Conservation (phyloP, 495 filamentous ascomycete species). For the Tetracladium marchalianum region DNA sequence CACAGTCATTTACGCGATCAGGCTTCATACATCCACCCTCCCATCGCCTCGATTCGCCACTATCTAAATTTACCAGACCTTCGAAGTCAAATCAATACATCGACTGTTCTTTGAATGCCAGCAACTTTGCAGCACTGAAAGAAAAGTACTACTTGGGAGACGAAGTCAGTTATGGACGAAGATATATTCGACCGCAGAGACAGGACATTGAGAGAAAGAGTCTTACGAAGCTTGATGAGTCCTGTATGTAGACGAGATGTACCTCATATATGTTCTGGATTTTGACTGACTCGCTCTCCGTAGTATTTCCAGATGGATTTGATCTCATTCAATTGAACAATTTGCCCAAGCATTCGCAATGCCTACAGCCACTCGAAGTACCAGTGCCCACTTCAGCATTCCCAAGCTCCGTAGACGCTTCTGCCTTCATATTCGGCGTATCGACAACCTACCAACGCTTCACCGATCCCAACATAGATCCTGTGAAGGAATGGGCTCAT, state of each 20-base stretch:
- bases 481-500: conserved; percentile 17
- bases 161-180: conserved; percentile 39
- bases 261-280: no score
- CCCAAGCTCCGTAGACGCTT: conserved; percentile 29
- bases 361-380: conserved; percentile 35
- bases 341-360: conserved; percentile 28
- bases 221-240: conserved; percentile 33
- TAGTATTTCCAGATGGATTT: conserved; percentile 31
- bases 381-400: conserved; percentile 35
- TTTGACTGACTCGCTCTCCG: no score
- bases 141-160: conserved; percentile 34
- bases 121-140: conserved; percentile 28
- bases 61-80: no score
- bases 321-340: conserved; percentile 34
- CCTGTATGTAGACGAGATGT: conserved; percentile 1
- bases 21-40: no score
- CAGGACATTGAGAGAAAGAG: conserved; percentile 32
- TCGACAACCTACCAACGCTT: conserved; percentile 15
- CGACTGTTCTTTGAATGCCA: conserved; percentile 35
- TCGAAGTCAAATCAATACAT: not conserved
- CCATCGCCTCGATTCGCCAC: no score
- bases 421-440: conserved; percentile 16
- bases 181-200: conserved; percentile 36
- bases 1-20: no score
- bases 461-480: conserved; percentile 23